phyloP scores from a whole-genome alignment of 805 yeast genomes.

The Zygotorulaspora danielsina region DNA sequence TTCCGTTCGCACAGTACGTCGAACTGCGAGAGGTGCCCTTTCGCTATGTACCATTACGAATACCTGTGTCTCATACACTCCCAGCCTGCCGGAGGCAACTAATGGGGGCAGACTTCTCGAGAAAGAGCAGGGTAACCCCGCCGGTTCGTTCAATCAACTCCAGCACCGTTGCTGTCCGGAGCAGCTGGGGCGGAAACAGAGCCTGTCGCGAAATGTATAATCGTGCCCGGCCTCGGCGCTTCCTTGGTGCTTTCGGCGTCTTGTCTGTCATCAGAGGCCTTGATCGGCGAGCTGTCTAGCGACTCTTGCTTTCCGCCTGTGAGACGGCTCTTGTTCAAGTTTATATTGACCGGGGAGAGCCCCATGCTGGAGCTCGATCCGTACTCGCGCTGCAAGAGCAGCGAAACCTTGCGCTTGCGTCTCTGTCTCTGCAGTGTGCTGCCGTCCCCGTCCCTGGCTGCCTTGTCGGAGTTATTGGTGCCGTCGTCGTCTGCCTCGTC shows the following conservation, averaged over 20 bases:
- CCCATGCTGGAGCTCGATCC: constrained; percentile 32
- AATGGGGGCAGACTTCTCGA: neutral
- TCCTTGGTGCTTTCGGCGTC: constrained; percentile 26
- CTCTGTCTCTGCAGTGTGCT: constrained; percentile 32
- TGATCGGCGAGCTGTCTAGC: constrained; percentile 25
- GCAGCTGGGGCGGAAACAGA: too few relatives aligned
- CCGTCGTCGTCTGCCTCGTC: constrained; percentile 17
- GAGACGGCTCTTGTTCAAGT: constrained; percentile 2
- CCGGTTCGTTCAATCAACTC: too few relatives aligned
- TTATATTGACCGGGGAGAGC: constrained; percentile 24
- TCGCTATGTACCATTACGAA: too few relatives aligned
- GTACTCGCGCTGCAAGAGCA: constrained; percentile 33
- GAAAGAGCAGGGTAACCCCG: constrained; percentile 2
- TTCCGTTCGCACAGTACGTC: neutral
- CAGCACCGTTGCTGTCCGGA: too few relatives aligned
- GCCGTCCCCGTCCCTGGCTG: constrained; percentile 17
- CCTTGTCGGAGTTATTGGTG: neutral
- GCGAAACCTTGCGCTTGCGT: constrained; percentile 32
- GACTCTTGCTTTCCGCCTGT: constrained; percentile 5
- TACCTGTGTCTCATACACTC: too few relatives aligned
- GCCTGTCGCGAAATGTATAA: constrained; percentile 22
- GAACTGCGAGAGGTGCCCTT: too few relatives aligned
- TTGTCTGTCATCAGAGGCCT: constrained; percentile 10
- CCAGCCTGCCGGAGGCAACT: too few relatives aligned
- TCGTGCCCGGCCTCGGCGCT: constrained; percentile 25